Evolutionary conservation across 1,284 basidiomycete genomes (phyloP).

Genomic region (Microbotryum lychnidis-dioicae): DNA sequence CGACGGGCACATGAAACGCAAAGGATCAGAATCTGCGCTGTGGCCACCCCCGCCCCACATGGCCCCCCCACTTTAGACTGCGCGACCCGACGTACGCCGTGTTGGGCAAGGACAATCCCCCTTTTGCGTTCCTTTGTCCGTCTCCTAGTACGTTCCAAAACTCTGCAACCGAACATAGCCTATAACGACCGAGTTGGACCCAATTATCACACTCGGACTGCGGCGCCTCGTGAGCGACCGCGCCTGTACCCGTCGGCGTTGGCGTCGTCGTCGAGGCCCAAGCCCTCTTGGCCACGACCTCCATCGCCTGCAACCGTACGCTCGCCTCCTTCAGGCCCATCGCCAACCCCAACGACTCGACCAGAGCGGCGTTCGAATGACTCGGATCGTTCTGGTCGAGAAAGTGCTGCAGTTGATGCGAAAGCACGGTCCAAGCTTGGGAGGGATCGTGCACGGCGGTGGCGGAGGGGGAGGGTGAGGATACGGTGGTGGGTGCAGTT

Average conservation of each 20-base stretch:
- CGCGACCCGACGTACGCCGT: neutral
- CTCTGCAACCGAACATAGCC: constrained; percentile 61
- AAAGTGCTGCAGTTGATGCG: constrained; percentile 37
- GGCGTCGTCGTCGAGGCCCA: neutral
- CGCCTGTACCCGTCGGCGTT: constrained; percentile 38
- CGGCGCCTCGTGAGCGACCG: constrained; percentile 28
- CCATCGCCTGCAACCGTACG: constrained; percentile 63
- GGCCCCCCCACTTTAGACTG: neutral
- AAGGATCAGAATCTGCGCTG: neutral
- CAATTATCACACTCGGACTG: constrained; percentile 57
- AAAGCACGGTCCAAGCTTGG: constrained; percentile 38
- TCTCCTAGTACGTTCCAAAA: constrained; percentile 53
- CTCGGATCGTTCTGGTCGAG: too few relatives aligned
- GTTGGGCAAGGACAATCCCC: neutral
- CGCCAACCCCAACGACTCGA: constrained; percentile 52
- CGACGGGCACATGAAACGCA: neutral
- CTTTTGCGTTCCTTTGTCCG: constrained; percentile 40
- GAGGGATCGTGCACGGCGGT: constrained; percentile 41
- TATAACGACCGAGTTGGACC: constrained; percentile 77
- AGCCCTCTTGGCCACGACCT: neutral
- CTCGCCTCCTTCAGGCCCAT: constrained; percentile 60
- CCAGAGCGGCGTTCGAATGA: constrained; percentile 39
- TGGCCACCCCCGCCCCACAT: neutral
- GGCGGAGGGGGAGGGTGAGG: neutral
- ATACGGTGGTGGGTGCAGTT: neutral